Percentiles rank a stretch among this genome's conserved stretches.
Evolutionary conservation across 108 stramenopile species (phyloP).

Genomic region (Mediolabrus comicus): DNA sequence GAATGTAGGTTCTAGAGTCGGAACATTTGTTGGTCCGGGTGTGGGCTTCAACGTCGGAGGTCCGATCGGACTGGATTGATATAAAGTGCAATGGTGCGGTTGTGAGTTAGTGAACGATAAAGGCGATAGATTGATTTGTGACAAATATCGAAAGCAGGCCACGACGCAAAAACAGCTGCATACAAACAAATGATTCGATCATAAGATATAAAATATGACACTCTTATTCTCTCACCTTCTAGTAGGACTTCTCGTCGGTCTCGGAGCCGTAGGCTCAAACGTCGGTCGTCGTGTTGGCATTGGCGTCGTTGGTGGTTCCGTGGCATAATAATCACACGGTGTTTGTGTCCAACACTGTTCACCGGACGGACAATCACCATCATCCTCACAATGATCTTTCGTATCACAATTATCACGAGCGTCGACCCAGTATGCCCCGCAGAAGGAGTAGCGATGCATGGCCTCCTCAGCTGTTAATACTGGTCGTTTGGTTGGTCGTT

Average conservation of each 20-base stretch:
- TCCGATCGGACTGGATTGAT: constrained; percentile 14
- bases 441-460: constrained; percentile 44
- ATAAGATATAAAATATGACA: too few species aligned
- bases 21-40: constrained; percentile 9
- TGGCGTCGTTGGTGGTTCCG: constrained; percentile 23
- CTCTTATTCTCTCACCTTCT: constrained; percentile 19
- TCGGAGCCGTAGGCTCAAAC: background rate
- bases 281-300: constrained; percentile 6
- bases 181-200: background rate
- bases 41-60: constrained; percentile 29
- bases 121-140: background rate
- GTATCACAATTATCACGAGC: constrained; percentile 42
- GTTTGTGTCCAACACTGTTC: constrained; percentile 47
- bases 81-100: background rate
- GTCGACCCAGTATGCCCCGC: constrained; percentile 30
- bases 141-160: background rate
- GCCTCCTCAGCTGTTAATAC: constrained; percentile 32
- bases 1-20: background rate
- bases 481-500: constrained; percentile 31
- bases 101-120: too few species aligned
- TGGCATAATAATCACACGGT: constrained; percentile 43
- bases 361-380: constrained; percentile 35
- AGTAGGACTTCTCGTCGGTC: constrained; percentile 20
- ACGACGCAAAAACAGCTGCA: background rate
- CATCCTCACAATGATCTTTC: constrained; percentile 43